Evolutionary conservation across 805 yeast species (phyloP).

Genomic region (Pichia pseudocactophila): DNA sequence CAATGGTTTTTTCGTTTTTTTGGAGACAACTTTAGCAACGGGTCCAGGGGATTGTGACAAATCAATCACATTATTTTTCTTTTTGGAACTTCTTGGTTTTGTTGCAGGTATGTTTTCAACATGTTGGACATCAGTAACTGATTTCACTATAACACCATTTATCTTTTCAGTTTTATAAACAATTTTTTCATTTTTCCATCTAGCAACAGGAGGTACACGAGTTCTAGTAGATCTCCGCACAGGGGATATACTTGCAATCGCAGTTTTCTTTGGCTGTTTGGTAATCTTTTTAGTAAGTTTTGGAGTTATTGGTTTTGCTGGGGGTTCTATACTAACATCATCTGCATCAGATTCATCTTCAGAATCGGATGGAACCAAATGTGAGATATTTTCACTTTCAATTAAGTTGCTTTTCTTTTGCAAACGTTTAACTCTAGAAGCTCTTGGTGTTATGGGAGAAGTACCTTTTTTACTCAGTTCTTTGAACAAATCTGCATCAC

Average conservation of each 20-base stretch:
- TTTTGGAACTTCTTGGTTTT: background rate
- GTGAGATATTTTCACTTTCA: too few relatives aligned
- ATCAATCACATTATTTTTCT: background rate
- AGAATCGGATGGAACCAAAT: too few relatives aligned
- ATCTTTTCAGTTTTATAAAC: conserved; percentile 41
- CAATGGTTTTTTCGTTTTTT: background rate
- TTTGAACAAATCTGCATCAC: too few relatives aligned
- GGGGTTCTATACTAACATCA: background rate
- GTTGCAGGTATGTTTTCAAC: conserved; percentile 22
- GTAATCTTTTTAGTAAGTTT: background rate
- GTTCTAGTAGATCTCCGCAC: conserved; percentile 59
- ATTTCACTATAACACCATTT: conserved; percentile 44
- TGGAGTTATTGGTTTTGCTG: background rate
- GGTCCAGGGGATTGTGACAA: background rate
- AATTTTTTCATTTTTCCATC: conserved; percentile 76
- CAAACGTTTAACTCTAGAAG: too few relatives aligned
- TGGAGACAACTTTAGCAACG: background rate
- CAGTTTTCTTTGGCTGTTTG: conserved; percentile 8
- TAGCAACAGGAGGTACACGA: conserved; percentile 63
- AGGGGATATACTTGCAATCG: conserved; percentile 23
- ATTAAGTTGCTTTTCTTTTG: too few relatives aligned
- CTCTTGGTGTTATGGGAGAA: too few relatives aligned
- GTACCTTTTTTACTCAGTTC: too few relatives aligned
- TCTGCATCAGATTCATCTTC: background rate
- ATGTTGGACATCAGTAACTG: conserved; percentile 51